These are phyloP conservation scores for Candida neerlandica DNA, from an alignment of 1,139 yeast species.

Conservation along the genomic window DNA sequence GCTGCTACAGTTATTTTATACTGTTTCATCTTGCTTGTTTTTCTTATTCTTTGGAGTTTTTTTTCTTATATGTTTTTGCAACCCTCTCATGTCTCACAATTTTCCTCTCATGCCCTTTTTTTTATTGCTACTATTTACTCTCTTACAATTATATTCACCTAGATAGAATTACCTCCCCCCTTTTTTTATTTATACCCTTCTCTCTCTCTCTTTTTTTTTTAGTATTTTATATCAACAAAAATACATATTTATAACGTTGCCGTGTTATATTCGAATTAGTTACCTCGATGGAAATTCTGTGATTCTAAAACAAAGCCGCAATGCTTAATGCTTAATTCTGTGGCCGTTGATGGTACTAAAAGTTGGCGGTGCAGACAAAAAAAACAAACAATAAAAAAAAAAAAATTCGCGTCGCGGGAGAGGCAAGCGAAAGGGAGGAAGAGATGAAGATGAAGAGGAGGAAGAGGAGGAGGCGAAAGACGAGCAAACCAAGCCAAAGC, in stretches of 20 bases:
- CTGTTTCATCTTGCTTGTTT: neutral
- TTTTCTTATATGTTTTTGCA: neutral
- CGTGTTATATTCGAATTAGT: neutral
- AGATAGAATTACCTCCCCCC: neutral
- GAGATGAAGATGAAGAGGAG: too few species aligned
- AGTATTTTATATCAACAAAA: neutral
- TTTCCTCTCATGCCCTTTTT: neutral
- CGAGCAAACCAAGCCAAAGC: neutral
- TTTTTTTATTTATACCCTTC: neutral
- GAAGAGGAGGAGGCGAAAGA: too few species aligned
- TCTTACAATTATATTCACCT: neutral
- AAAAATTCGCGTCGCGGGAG: slow-evolving; percentile 1
- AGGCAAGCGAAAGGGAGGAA: slow-evolving; percentile 1
- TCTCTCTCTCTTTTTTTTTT: too few species aligned
- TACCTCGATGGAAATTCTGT: too few species aligned
- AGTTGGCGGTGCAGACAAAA: neutral
- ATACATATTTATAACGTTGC: neutral
- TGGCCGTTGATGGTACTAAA: too few species aligned
- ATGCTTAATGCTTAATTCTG: too few species aligned
- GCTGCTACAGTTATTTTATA: neutral
- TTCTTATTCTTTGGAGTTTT: neutral
- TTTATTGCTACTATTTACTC: too few species aligned
- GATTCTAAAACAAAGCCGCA: too few species aligned
- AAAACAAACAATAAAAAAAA: neutral
- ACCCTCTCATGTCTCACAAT: neutral